Percentiles rank a stretch among this genome's conserved stretches.
phyloP scores from a whole-genome alignment of 2,329 filamentous ascomycete genomes.

The Colletotrichum musicola region DNA sequence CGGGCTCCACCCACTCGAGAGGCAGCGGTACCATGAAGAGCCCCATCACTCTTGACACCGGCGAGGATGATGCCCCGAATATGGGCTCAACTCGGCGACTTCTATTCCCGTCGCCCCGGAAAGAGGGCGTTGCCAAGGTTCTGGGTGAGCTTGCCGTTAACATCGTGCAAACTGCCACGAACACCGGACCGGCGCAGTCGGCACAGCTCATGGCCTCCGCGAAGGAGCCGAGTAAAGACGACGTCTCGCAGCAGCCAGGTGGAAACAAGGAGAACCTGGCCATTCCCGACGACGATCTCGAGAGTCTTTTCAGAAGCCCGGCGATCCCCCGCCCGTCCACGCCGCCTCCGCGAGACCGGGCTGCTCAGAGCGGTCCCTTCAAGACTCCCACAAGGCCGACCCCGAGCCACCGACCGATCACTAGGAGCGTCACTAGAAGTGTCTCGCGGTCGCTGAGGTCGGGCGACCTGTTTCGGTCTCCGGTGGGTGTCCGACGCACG shows the following conservation, averaged over 20 bases:
- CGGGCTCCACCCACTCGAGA: conserved; percentile 65
- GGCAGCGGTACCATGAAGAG: conserved; percentile 68
- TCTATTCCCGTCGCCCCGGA: conserved; percentile 82
- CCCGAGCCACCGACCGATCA: conserved; percentile 71
- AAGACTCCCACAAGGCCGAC: conserved; percentile 75
- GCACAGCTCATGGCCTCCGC: conserved; percentile 52
- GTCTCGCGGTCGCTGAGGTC: conserved; percentile 69
- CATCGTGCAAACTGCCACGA: conserved; percentile 56
- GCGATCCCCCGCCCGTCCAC: conserved; percentile 61
- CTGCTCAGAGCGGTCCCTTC: conserved; percentile 60
- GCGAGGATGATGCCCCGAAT: conserved; percentile 58
- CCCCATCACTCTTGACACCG: conserved; percentile 66
- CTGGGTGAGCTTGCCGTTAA: conserved; percentile 71
- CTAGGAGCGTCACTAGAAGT: conserved; percentile 72
- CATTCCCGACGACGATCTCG: conserved; percentile 66
- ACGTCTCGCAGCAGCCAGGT: neutral
- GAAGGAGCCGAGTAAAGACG: conserved; percentile 55
- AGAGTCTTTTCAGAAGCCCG: conserved; percentile 75
- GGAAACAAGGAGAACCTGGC: conserved; percentile 64
- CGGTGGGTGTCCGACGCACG: conserved; percentile 60
- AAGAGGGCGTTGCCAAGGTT: conserved; percentile 71
- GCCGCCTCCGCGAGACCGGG: conserved; percentile 63
- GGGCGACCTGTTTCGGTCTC: conserved; percentile 58
- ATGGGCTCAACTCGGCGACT: conserved; percentile 74
- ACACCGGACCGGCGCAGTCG: conserved; percentile 46